Base-by-base conservation (phyloP, 1,284 basidiomycete species). In the Apiotrichum mycotoxinovorans region DNA sequence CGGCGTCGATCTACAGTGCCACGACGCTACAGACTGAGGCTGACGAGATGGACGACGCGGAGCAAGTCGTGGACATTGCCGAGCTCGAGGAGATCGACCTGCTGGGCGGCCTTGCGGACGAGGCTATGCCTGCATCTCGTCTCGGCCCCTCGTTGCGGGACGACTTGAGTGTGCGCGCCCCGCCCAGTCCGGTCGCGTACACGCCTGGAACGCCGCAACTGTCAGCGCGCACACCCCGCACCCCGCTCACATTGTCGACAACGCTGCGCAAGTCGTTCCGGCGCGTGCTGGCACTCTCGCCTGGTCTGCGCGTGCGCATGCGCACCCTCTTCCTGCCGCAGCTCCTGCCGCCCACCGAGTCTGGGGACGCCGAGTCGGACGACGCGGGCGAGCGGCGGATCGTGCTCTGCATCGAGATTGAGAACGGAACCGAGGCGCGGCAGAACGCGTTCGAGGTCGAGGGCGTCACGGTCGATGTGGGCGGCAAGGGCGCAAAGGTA, bases 241-340 rank as follows among this genome's bases (percentile, higher is more conserved):
- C 48, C 5, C 53, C 59, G 17, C 27, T 53, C 17, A 48, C 51
- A 5, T 23, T 46, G 23, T 23, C 64, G 27, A 65, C 86, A 1
- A 87, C 88, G 0, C 77, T 94, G 14, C 85, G 88, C 47, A 91
- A 91, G 73, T 89, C 89, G 1, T 92, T 85, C 74, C 83, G 91
- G n/a, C 86, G 87, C 64, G 85, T 87, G 1, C 74, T 94, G 17
- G 80, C 80, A 44, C 86, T 88, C 0, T 85, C 86, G 4, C 88
- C 88, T 17, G 90, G 89, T 1, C 87, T 94, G 71, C 82, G 85
- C 25, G 87, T 94, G 20, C 84, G 90, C 34, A 92, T 93, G 89
- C 83, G 89, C 22, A 91, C 89, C 0, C 85, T 91, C 9, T 89
- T 91, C 65, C 84, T 92, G 2, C 91, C 90, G 0, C 86, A 89